Evolutionary conservation across 2,329 filamentous ascomycete species (phyloP).

Genomic region (Furcasterigmium furcatum): DNA sequence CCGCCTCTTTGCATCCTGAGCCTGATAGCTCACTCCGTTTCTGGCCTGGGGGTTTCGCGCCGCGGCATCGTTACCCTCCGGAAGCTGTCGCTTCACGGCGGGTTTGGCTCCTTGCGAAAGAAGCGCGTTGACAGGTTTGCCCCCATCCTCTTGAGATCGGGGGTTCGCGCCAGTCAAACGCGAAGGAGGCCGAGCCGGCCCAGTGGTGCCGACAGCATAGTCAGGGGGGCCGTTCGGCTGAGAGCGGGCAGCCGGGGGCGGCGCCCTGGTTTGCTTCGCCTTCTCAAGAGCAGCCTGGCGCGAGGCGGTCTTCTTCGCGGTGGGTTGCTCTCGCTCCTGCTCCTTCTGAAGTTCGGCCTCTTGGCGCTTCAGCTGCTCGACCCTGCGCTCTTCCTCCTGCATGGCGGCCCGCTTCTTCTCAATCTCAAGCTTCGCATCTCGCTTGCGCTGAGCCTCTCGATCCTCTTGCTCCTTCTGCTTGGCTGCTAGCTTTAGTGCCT

Average conservation of each 20-base stretch:
- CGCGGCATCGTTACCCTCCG: slow-evolving; percentile 57
- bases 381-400: slow-evolving; percentile 62
- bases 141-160: slow-evolving; percentile 54
- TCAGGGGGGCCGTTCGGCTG: slow-evolving; percentile 52
- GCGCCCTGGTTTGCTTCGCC: slow-evolving; percentile 61
- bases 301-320: slow-evolving; percentile 64
- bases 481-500: slow-evolving; percentile 71
- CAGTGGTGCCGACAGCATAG: slow-evolving; percentile 26
- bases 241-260: slow-evolving; percentile 55
- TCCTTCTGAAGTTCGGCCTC: slow-evolving; percentile 61
- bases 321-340: slow-evolving; percentile 56
- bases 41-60: slow-evolving; percentile 44
- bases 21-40: slow-evolving; percentile 60
- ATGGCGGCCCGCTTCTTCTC: slow-evolving; percentile 70
- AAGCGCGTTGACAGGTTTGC: slow-evolving; percentile 57
- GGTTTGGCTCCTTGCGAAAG: slow-evolving; percentile 67
- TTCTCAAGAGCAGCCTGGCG: slow-evolving; percentile 61
- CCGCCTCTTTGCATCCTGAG: slow-evolving; percentile 74
- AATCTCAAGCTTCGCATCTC: slow-evolving; percentile 76
- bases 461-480: slow-evolving; percentile 86
- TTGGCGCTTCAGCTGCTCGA: slow-evolving; percentile 55
- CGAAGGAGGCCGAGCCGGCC: slow-evolving; percentile 42
- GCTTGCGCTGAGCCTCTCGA: slow-evolving; percentile 72
- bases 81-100: slow-evolving; percentile 69
- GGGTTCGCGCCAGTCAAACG: slow-evolving; percentile 54